Evolutionary conservation across 805 yeast species (phyloP), one percentile per base, ranked within the genome.

Genomic region (Nakazawaea pomicola): DNA sequence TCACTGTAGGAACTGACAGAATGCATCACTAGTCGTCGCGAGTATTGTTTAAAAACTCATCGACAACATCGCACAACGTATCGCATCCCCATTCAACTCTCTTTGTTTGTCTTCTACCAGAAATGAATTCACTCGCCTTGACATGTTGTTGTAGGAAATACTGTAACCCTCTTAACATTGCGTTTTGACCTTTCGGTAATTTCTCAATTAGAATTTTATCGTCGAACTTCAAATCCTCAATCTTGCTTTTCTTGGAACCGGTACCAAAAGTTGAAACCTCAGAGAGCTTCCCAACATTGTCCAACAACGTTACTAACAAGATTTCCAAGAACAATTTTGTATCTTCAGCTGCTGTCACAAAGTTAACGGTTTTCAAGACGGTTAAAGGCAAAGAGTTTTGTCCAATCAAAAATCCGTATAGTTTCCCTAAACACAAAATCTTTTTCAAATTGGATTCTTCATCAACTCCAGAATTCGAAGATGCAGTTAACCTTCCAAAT

Each of bases 301-400:
- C 82, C 30, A 86, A 67, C 48, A 88, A 68, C 6, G 83, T 76
- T 19, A 83, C 81, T 39, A 90, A 59, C 38, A 86, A 58, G 21
- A 88, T 71, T 54, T 91, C 96, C 48, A 87, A 46, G 52, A 91
- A 87, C 16, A 88, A 58, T 29, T 70, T 69, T 2, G 80, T 70
- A 47, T 86, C 90, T 0, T 72, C 52, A 17, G 71, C 68, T 10
- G 84, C 62, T 0, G 88, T 76, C 43, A 90, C 60, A 44, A 90
- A 81, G 49, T 91, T 84, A 24, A 86, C 74, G 6, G 78, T 79
- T 49, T 83, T 76, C 48, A 93, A 68, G 2, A 84, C 61, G 53
- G 86, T 90, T 36, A 93, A 65, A 3, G 88, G 78, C 46, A 91
- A 64, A 0, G 81, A 70, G 1, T 84, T 86, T 51, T 85, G 88